phyloP scores from a whole-genome alignment of 2,329 filamentous ascomycete genomes.

The Fusarium camptoceras region DNA sequence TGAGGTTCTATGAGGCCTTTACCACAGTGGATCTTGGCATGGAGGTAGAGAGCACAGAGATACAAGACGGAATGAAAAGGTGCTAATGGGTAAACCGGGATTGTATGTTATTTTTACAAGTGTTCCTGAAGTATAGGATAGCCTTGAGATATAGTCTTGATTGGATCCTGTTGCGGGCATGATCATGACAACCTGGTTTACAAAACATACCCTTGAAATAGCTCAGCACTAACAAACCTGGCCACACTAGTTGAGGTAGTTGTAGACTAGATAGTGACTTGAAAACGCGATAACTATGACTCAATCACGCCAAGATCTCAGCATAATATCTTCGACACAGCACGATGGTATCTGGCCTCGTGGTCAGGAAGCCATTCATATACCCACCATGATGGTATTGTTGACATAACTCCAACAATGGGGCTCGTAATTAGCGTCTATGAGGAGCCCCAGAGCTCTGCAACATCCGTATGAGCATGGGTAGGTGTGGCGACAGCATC shows the following conservation, averaged over 20 bases:
- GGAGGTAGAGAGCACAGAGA: background rate
- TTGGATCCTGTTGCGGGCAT: background rate
- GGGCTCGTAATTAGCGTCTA: background rate
- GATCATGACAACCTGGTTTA: background rate
- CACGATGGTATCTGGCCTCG: background rate
- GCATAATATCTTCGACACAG: background rate
- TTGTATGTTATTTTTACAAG: background rate
- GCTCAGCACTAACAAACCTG: background rate
- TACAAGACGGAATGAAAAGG: background rate
- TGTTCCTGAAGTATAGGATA: background rate
- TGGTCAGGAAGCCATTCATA: background rate
- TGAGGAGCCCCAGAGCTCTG: background rate
- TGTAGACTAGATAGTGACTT: background rate
- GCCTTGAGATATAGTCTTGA: background rate
- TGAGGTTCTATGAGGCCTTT: conserved; percentile 1
- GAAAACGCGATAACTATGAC: background rate
- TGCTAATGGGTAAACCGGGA: background rate
- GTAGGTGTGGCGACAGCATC: background rate
- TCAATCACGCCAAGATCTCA: background rate
- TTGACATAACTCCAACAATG: background rate
- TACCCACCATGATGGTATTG: background rate
- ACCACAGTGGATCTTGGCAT: background rate
- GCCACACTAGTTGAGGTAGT: background rate
- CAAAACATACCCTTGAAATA: background rate
- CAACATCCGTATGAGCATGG: background rate